Percentiles rank a stretch among this genome's conserved stretches.
These are phyloP conservation scores for Lolium multiflorum DNA, from an alignment of 176 grass and related monocot species.

Conservation along the genomic window DNA sequence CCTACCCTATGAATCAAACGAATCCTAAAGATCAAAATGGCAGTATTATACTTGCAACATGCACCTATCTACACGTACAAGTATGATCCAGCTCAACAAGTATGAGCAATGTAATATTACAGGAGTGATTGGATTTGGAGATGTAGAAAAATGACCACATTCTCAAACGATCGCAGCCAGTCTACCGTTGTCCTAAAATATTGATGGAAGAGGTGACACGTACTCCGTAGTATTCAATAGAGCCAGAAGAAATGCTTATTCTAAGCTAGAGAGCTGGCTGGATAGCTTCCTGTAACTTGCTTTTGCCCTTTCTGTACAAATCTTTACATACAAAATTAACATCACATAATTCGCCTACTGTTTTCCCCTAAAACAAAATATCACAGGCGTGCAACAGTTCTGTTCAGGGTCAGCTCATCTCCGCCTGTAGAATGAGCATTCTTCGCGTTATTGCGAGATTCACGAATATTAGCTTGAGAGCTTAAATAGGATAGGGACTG, in stretches of 20 bases:
- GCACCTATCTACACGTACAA: not conserved
- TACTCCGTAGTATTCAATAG: not conserved
- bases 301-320: not conserved
- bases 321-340: not conserved
- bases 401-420: conserved; percentile 34
- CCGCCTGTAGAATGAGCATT: not conserved
- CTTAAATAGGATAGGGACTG: conserved; percentile 90
- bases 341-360: not conserved
- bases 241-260: not conserved
- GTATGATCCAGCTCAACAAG: not conserved
- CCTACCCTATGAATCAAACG: no score
- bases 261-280: not conserved
- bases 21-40: not conserved
- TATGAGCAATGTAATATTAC: not conserved
- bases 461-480: conserved; percentile 38
- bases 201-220: not conserved
- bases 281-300: not conserved
- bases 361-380: not conserved
- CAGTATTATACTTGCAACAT: not conserved
- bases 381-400: conserved; percentile 48
- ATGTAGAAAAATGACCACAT: not conserved
- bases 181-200: not conserved
- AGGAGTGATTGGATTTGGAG: not conserved
- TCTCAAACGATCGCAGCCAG: not conserved
- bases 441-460: not conserved